Conservation (phyloP, 1,284 basidiomycete genomes). For the Agaricales sp. region DNA sequence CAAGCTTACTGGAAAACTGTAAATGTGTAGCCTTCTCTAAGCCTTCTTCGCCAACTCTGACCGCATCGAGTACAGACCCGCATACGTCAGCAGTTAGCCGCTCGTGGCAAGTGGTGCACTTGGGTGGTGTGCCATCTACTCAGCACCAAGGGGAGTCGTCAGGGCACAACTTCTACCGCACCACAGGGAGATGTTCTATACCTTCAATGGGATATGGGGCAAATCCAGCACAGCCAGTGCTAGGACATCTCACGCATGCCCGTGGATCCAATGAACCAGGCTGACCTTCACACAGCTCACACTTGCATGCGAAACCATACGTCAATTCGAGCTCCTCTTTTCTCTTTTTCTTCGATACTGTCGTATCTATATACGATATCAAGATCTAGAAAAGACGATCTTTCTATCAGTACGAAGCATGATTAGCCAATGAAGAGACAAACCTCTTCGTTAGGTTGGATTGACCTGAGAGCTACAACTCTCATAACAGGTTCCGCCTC, state of each 20-base stretch:
- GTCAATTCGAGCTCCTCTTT: slow-evolving; percentile 53
- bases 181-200: slow-evolving; percentile 15
- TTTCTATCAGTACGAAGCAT: slow-evolving; percentile 5
- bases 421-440: slow-evolving; percentile 6
- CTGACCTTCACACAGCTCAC: slow-evolving; percentile 40
- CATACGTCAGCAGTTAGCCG: slow-evolving; percentile 33
- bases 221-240: slow-evolving; percentile 46
- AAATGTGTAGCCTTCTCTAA: slow-evolving; percentile 59
- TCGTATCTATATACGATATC: slow-evolving; percentile 83
- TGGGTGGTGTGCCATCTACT: slow-evolving; percentile 28
- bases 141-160: slow-evolving; percentile 5
- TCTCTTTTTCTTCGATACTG: slow-evolving; percentile 49
- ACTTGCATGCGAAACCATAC: slow-evolving; percentile 77
- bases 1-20: slow-evolving; percentile 45
- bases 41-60: slow-evolving; percentile 57
- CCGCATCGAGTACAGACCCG: slow-evolving; percentile 45
- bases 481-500: slow-evolving; percentile 55
- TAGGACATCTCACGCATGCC: slow-evolving; percentile 55
- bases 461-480: slow-evolving; percentile 58
- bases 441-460: slow-evolving; percentile 65
- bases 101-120: slow-evolving; percentile 53
- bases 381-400: slow-evolving; percentile 28
- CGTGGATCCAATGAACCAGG: slow-evolving; percentile 46
- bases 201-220: slow-evolving; percentile 51
- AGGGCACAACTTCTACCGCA: no score